phyloP scores from a whole-genome alignment of 768 basidiomycete genomes.

The Gloeopeniophorella convolvens region DNA sequence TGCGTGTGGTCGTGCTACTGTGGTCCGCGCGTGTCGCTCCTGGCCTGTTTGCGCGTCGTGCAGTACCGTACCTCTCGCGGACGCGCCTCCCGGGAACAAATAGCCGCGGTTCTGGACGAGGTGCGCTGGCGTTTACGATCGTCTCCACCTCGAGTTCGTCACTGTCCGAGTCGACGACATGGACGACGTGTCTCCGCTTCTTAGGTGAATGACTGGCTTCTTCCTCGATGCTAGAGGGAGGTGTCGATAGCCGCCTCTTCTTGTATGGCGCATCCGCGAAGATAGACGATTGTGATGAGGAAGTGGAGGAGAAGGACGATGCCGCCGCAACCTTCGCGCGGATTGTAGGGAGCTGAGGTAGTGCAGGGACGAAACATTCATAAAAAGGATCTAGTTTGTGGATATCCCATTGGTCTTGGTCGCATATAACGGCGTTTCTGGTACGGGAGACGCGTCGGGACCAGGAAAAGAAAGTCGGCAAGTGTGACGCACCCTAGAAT shows the following conservation, averaged over 20 bases:
- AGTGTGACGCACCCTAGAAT: slow-evolving; percentile 56
- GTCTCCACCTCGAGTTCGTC: slow-evolving; percentile 45
- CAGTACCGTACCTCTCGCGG: slow-evolving; percentile 6
- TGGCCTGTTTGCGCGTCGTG: neutral
- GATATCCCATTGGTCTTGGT: slow-evolving; percentile 81
- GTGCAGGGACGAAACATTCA: slow-evolving; percentile 46
- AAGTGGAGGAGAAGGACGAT: slow-evolving; percentile 10
- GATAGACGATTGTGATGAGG: slow-evolving; percentile 10
- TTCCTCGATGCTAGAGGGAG: slow-evolving; percentile 14
- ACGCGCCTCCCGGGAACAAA: slow-evolving; percentile 15
- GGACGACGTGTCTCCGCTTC: slow-evolving; percentile 15
- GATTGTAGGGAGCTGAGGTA: slow-evolving; percentile 26
- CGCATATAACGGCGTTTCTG: slow-evolving; percentile 45
- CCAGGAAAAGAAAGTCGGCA: neutral
- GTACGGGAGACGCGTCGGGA: neutral
- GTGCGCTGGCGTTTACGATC: slow-evolving; percentile 32
- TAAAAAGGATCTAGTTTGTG: slow-evolving; percentile 78
- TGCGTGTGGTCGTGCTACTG: neutral
- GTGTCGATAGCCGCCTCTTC: slow-evolving; percentile 14
- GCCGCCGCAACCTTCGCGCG: slow-evolving; percentile 17
- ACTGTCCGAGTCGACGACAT: slow-evolving; percentile 23
- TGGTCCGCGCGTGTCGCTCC: neutral
- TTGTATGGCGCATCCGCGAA: neutral
- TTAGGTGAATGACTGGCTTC: slow-evolving; percentile 4
- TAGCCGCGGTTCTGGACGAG: slow-evolving; percentile 3